These are phyloP conservation scores for Lagenaria siceraria DNA, from an alignment of 306 rosid species.

Conservation along the genomic window DNA sequence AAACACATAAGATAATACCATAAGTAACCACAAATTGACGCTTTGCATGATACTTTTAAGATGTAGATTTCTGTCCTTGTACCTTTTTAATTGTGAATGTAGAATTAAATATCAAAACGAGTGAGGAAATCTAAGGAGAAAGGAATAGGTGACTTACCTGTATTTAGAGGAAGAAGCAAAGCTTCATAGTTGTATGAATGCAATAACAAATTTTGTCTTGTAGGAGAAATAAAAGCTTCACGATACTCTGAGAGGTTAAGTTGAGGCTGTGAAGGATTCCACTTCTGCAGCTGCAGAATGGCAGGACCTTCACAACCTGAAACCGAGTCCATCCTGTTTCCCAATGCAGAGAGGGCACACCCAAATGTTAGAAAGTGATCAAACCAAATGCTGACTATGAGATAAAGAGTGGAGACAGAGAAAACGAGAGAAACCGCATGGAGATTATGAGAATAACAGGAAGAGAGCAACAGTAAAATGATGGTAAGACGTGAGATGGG, in stretches of 20 bases:
- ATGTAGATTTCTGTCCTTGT: not conserved
- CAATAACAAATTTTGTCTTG: conserved; percentile 54
- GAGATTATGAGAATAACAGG: not conserved
- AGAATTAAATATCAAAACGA: not conserved
- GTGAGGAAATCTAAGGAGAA: conserved; percentile 1
- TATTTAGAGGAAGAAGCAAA: conserved; percentile 58
- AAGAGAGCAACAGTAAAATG: not conserved
- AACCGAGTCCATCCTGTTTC: conserved; percentile 43
- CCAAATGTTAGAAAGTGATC: not conserved
- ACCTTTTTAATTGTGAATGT: not conserved
- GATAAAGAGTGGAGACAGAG: not conserved
- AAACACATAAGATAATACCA: not conserved
- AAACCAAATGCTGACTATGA: not conserved
- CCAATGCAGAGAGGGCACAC: conserved; percentile 11
- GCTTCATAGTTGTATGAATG: conserved; percentile 60
- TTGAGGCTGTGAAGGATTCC: conserved; percentile 47
- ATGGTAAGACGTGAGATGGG: not conserved
- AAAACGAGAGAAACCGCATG: not conserved
- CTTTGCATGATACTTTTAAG: not conserved
- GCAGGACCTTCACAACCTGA: conserved; percentile 41
- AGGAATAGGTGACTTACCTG: conserved; percentile 29
- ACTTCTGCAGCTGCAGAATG: conserved; percentile 59
- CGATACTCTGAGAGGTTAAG: conserved; percentile 57
- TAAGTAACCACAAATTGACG: not conserved
- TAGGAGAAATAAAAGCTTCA: conserved; percentile 78